A percentile compares a stretch with the other conserved stretches of the same genome.
Evolutionary conservation across 345 rosid genomes (phyloP).

Genomic region (Lepidium didymum): DNA sequence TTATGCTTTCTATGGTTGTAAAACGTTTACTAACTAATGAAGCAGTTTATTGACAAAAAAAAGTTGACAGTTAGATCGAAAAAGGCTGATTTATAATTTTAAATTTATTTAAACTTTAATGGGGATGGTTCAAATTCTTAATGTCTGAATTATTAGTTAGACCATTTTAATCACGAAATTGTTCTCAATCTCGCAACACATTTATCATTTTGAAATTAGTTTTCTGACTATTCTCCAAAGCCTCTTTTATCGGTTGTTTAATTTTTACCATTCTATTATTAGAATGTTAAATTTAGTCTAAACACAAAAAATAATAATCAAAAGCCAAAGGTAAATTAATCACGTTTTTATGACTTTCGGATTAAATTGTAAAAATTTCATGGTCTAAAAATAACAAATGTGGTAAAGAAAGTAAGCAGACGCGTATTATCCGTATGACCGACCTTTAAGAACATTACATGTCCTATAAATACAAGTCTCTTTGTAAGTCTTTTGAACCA

Average conservation of each 20-base stretch:
- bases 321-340: not conserved
- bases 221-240: not conserved
- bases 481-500: conserved; percentile 7
- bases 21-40: no score
- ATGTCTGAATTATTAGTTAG: no score
- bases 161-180: no score
- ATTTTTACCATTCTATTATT: not conserved
- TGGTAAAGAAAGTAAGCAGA: not conserved
- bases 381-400: not conserved
- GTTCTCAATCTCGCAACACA: no score
- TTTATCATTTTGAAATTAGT: not conserved
- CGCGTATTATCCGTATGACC: not conserved
- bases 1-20: not conserved
- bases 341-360: not conserved
- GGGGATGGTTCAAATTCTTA: no score
- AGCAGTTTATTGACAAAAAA: no score
- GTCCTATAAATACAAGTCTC: conserved; percentile 16
- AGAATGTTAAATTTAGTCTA: not conserved
- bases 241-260: not conserved
- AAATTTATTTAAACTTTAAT: no score
- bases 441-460: not conserved
- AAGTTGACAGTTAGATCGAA: no score
- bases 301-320: not conserved
- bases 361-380: no score
- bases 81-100: no score